phyloP scores from a whole-genome alignment of 108 stramenopile species.

The Craspedostauros australis region DNA sequence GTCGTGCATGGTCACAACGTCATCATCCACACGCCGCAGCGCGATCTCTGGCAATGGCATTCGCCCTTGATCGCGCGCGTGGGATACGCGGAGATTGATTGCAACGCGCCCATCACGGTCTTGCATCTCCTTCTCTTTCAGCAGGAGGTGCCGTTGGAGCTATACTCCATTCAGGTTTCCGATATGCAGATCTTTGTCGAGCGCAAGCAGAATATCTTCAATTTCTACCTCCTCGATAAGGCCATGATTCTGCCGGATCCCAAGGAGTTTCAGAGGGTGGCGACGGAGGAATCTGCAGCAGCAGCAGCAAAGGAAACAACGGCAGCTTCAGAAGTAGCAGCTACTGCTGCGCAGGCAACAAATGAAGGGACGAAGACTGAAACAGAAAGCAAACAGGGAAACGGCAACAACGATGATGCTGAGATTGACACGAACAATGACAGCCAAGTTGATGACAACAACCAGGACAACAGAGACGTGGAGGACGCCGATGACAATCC shows the following conservation, averaged over 20 bases:
- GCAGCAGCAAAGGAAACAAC: too few species aligned
- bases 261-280: background rate
- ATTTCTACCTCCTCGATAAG: slow-evolving; percentile 47
- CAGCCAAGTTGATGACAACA: background rate
- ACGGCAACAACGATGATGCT: too few species aligned
- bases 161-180: slow-evolving; percentile 29
- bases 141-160: slow-evolving; percentile 25
- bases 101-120: slow-evolving; percentile 23
- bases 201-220: slow-evolving; percentile 40
- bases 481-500: background rate
- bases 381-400: too few species aligned
- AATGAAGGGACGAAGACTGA: too few species aligned
- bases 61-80: slow-evolving; percentile 45
- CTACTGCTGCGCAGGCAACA: too few species aligned
- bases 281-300: background rate
- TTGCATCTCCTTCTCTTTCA: slow-evolving; percentile 15
- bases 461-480: background rate
- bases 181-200: slow-evolving; percentile 64
- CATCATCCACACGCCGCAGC: slow-evolving; percentile 40
- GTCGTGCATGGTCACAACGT: slow-evolving; percentile 27
- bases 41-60: slow-evolving; percentile 46
- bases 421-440: too few species aligned
- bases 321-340: too few species aligned
- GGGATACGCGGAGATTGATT: slow-evolving; percentile 32
- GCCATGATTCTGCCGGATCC: slow-evolving; percentile 29